These are phyloP conservation scores for Coprinopsis strossmayeri DNA, from an alignment of 768 basidiomycete species.

Conservation along the genomic window DNA sequence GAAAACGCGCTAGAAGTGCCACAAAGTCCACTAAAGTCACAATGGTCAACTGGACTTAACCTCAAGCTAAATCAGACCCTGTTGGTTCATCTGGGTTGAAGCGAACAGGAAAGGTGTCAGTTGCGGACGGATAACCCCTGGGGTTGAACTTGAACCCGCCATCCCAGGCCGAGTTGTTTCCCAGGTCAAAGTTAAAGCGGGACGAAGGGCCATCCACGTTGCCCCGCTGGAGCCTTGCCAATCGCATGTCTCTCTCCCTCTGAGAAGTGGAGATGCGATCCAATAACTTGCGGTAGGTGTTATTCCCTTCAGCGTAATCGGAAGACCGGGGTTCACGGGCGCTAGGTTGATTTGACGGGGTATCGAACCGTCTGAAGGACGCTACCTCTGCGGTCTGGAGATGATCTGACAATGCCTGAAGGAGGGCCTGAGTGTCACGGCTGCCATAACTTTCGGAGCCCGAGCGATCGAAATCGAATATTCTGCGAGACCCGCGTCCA, in stretches of 20 bases:
- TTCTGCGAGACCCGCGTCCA: neutral
- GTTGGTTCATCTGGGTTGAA: neutral
- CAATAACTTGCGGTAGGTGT: neutral
- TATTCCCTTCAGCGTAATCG: neutral
- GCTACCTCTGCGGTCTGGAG: neutral
- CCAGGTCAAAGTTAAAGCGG: neutral
- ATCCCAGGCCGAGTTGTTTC: neutral
- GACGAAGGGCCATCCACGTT: neutral
- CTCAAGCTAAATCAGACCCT: neutral
- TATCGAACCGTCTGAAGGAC: no score
- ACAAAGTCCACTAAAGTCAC: no score
- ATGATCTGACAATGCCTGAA: slow-evolving; percentile 16
- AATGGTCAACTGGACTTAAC: neutral
- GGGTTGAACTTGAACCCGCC: neutral
- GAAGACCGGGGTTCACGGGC: neutral
- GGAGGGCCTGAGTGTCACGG: slow-evolving; percentile 10
- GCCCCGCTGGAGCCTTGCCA: slow-evolving; percentile 2
- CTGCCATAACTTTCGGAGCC: neutral
- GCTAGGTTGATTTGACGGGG: no score
- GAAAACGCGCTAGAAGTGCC: no score
- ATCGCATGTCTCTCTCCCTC: slow-evolving; percentile 7
- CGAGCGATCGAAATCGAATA: neutral
- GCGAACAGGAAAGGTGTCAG: neutral
- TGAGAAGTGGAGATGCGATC: slow-evolving; percentile 1
- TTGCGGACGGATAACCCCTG: neutral